These are phyloP conservation scores for Fusarium keratoplasticum DNA, from an alignment of 2,329 filamentous ascomycete species.

Conservation along the genomic window DNA sequence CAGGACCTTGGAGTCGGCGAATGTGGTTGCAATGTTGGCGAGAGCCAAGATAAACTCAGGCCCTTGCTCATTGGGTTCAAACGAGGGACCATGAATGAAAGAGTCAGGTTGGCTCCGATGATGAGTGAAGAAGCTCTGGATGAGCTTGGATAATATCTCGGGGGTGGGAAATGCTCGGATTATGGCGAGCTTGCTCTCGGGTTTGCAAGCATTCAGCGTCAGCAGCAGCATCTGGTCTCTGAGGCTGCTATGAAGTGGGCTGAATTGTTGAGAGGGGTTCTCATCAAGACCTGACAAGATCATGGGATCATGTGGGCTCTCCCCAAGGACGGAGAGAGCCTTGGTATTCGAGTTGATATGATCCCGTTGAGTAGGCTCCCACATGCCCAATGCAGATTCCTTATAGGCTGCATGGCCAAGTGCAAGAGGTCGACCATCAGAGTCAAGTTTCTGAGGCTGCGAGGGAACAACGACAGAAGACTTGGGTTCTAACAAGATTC, in stretches of 20 bases:
- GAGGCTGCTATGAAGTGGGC: background rate
- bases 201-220: conserved; percentile 22
- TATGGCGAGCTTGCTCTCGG: conserved; percentile 16
- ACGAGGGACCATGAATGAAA: conserved; percentile 16
- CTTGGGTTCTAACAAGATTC: background rate
- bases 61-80: conserved; percentile 11
- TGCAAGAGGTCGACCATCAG: conserved; percentile 4
- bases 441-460: conserved; percentile 4
- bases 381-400: conserved; percentile 16
- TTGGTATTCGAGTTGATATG: conserved; percentile 16
- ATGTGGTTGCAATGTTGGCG: background rate
- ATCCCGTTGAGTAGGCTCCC: conserved; percentile 21
- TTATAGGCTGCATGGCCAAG: conserved; percentile 24
- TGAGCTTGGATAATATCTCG: conserved; percentile 17
- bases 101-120: conserved; percentile 19
- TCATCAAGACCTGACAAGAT: conserved; percentile 1
- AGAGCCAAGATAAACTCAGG: conserved; percentile 16
- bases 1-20: conserved; percentile 13
- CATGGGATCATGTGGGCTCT: conserved; percentile 11
- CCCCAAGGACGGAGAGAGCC: conserved; percentile 18
- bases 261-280: conserved; percentile 6
- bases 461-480: background rate
- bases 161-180: conserved; percentile 23
- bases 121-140: conserved; percentile 25
- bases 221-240: conserved; percentile 24